Evolutionary conservation across 139 green algal species (phyloP).

Genomic region (Coccomyxa sp.): DNA sequence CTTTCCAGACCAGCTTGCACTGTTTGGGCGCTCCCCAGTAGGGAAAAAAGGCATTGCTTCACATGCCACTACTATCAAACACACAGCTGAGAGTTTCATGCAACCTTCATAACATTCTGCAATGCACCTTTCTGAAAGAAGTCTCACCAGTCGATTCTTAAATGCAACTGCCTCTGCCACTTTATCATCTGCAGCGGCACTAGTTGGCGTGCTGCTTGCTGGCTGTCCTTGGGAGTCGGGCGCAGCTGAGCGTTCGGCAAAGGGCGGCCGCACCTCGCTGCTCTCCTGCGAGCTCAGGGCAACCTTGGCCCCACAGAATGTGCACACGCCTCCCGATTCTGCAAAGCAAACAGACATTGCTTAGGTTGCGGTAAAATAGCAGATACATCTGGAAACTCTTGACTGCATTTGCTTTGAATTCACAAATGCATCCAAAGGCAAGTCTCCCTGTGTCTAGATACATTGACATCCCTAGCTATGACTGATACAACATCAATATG

Average conservation of each 20-base stretch:
- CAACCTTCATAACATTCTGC: too few species aligned
- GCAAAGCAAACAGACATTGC: not conserved
- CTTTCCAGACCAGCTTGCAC: not conserved
- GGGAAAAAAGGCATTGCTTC: not conserved
- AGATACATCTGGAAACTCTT: too few species aligned
- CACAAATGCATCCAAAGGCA: too few species aligned
- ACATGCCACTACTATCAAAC: not conserved
- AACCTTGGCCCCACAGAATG: conserved; percentile 63
- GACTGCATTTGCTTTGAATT: too few species aligned
- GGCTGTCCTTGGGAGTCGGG: not conserved
- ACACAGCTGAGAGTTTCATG: too few species aligned
- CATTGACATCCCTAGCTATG: too few species aligned
- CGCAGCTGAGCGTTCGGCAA: not conserved
- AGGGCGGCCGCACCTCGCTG: not conserved
- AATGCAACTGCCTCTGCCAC: conserved; percentile 27
- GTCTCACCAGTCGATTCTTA: conserved; percentile 22
- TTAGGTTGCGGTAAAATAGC: too few species aligned
- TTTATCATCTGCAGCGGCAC: conserved; percentile 1
- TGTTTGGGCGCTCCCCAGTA: not conserved
- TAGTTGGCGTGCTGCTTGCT: not conserved
- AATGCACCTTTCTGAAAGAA: too few species aligned
- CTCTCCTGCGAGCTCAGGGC: conserved; percentile 38
- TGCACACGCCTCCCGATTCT: conserved; percentile 63
- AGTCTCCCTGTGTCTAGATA: too few species aligned
- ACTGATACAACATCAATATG: too few species aligned